A percentile compares a stretch with the other conserved stretches of the same genome.
Conservation (phyloP, 805 yeast genomes). For the Torulaspora delbrueckii region DNA sequence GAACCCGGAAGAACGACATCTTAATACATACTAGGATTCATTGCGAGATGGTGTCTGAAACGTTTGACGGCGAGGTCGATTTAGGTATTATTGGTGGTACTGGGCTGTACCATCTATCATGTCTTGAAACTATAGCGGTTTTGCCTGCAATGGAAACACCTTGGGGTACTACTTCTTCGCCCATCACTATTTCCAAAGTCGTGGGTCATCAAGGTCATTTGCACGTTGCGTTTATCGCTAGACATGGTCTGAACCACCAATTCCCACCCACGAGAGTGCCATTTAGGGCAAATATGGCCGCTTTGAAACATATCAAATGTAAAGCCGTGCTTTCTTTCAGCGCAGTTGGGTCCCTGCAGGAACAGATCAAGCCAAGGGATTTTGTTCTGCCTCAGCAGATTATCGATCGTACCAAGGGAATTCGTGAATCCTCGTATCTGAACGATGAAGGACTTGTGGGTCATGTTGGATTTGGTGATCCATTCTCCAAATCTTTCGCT, state of each 20-base stretch:
- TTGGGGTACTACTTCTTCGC: constrained; percentile 95
- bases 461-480: constrained; percentile 96
- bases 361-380: constrained; percentile 87
- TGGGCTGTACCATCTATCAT: constrained; percentile 85
- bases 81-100: constrained; percentile 97
- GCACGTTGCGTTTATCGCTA: constrained; percentile 87
- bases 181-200: constrained; percentile 85
- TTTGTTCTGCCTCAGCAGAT: constrained; percentile 95
- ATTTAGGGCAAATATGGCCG: constrained; percentile 90
- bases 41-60: constrained; percentile 14
- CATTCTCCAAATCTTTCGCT: constrained; percentile 76
- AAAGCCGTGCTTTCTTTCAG: constrained; percentile 85
- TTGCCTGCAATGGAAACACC: constrained; percentile 77
- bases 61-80: constrained; percentile 42
- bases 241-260: constrained; percentile 92
- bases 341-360: constrained; percentile 93
- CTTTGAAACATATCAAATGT: constrained; percentile 82
- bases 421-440: constrained; percentile 83
- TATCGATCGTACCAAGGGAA: constrained; percentile 95
- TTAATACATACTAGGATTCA: not conserved
- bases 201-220: constrained; percentile 37
- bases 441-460: constrained; percentile 88
- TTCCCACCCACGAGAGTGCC: constrained; percentile 91
- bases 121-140: constrained; percentile 79
- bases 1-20: too few species aligned